These are phyloP conservation scores for Tetrahymena elliotti DNA, from an alignment of 73 alveolate species.

Conservation along the genomic window DNA sequence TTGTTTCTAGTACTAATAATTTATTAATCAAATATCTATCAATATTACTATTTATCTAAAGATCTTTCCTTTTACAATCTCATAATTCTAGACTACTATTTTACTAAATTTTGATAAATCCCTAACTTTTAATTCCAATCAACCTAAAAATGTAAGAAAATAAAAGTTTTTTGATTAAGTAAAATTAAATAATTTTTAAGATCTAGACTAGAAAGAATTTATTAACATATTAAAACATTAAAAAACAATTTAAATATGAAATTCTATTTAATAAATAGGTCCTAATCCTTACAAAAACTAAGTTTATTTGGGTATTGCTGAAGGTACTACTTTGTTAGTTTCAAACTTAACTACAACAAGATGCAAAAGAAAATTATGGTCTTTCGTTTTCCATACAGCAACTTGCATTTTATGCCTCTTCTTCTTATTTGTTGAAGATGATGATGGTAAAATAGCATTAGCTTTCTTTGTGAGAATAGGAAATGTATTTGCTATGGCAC, in stretches of 20 bases:
- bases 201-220: too few species aligned
- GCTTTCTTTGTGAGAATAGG: neutral
- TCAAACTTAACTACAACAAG: neutral
- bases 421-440: neutral
- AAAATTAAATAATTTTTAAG: too few species aligned
- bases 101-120: too few species aligned
- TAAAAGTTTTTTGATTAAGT: too few species aligned
- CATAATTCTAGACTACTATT: too few species aligned
- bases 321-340: neutral
- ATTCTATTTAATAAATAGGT: neutral
- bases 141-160: too few species aligned
- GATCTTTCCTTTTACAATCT: too few species aligned
- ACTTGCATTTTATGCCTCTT: neutral
- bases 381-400: neutral
- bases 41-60: neutral
- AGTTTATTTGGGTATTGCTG: neutral
- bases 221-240: too few species aligned
- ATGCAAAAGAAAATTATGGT: neutral
- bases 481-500: neutral
- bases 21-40: neutral
- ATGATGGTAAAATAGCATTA: neutral
- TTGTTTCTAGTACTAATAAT: neutral
- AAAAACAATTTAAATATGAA: too few species aligned
- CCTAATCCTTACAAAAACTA: neutral
- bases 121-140: too few species aligned